These are phyloP conservation scores for Suillus ampliporus DNA, from an alignment of 768 basidiomycete species.

Conservation along the genomic window DNA sequence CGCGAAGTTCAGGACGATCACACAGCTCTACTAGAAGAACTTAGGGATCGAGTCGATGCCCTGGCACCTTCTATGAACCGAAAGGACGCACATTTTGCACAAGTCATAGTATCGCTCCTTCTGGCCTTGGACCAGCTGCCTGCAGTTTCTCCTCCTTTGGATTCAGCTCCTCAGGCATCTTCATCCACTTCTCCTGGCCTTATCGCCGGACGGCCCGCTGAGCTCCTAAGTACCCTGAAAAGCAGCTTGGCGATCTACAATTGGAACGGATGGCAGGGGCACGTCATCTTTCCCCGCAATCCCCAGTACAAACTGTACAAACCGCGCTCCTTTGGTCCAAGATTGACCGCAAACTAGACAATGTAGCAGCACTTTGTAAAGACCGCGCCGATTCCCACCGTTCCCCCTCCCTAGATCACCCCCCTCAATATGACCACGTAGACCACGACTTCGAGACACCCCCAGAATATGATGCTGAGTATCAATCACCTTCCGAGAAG, in stretches of 20 bases:
- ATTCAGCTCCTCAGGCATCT: slow-evolving; percentile 21
- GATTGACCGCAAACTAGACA: slow-evolving; percentile 77
- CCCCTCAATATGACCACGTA: slow-evolving; percentile 59
- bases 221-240: slow-evolving; percentile 67
- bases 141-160: slow-evolving; percentile 22
- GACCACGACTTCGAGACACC: slow-evolving; percentile 30
- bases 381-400: slow-evolving; percentile 46
- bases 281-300: background rate
- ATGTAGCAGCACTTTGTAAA: slow-evolving; percentile 67
- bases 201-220: slow-evolving; percentile 28
- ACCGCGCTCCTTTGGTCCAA: slow-evolving; percentile 73
- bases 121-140: slow-evolving; percentile 71
- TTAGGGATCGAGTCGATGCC: slow-evolving; percentile 57
- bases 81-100: slow-evolving; percentile 67
- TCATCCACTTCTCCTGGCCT: slow-evolving; percentile 17
- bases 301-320: slow-evolving; percentile 60
- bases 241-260: slow-evolving; percentile 72
- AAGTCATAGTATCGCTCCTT: slow-evolving; percentile 71
- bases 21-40: slow-evolving; percentile 61
- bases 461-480: slow-evolving; percentile 30
- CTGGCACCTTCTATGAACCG: slow-evolving; percentile 49
- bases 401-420: slow-evolving; percentile 38
- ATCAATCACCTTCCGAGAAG: slow-evolving; percentile 15
- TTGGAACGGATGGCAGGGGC: slow-evolving; percentile 26
- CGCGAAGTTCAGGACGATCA: slow-evolving; percentile 53